These are phyloP conservation scores for Amaranthus tricolor DNA, from an alignment of 179 eudicot species.

Conservation along the genomic window DNA sequence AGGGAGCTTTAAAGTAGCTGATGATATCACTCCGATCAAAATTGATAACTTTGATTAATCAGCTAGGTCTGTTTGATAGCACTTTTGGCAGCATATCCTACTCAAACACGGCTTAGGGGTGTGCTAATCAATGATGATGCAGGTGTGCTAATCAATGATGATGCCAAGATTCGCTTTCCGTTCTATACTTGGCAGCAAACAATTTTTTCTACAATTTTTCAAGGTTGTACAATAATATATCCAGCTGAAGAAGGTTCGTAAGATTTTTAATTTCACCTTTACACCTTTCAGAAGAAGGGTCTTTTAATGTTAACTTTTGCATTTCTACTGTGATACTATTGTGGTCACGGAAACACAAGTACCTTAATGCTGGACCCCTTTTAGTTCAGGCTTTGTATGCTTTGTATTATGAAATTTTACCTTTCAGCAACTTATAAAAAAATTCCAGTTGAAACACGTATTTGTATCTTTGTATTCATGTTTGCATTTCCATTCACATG, in stretches of 20 bases:
- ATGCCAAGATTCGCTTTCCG: too few species aligned
- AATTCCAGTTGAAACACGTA: too few species aligned
- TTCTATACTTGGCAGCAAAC: too few species aligned
- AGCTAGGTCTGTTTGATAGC: constrained; percentile 12
- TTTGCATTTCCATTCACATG: too few species aligned
- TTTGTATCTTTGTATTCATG: too few species aligned
- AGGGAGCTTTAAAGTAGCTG: constrained; percentile 76
- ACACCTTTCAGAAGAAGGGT: background rate
- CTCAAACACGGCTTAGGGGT: background rate
- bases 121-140: background rate
- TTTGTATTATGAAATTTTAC: too few species aligned
- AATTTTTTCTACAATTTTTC: too few species aligned
- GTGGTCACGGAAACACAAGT: background rate
- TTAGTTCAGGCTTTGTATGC: too few species aligned
- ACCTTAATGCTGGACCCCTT: too few species aligned
- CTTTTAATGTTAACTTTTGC: background rate
- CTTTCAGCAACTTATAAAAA: too few species aligned
- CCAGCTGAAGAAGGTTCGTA: background rate
- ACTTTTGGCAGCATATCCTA: background rate
- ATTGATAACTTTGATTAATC: constrained; percentile 77
- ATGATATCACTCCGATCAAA: constrained; percentile 68
- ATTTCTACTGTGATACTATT: background rate
- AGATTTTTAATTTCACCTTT: background rate
- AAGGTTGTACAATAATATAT: too few species aligned
- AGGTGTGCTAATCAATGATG: too few species aligned